A percentile compares a stretch with the other conserved stretches of the same genome.
Conservation (phyloP, 164 flowering plant species). For the Aristolochia fimbriata region DNA sequence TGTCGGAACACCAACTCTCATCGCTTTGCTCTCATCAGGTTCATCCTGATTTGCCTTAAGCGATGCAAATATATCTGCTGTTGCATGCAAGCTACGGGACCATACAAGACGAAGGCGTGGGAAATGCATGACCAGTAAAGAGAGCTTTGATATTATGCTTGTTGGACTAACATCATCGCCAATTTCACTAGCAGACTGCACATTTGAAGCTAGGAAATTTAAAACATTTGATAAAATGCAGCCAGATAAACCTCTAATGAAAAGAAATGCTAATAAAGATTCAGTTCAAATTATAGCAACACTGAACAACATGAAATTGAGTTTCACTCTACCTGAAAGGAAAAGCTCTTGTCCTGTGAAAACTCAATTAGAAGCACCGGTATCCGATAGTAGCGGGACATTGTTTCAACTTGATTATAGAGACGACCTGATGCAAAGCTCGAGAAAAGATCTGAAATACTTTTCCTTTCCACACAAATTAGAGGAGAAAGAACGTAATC, state of each 20-base stretch:
- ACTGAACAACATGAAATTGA: not conserved
- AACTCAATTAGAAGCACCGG: conserved; percentile 98
- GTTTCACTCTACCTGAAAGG: conserved; percentile 67
- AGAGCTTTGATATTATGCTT: conserved; percentile 83
- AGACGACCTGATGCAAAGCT: conserved; percentile 97
- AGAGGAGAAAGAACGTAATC: conserved; percentile 92
- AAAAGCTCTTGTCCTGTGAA: conserved; percentile 95
- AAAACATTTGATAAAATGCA: too few species aligned
- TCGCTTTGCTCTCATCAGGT: conserved; percentile 80
- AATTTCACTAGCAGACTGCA: conserved; percentile 93
- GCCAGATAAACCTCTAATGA: too few species aligned
- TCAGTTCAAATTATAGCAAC: not conserved
- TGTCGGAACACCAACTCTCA: conserved; percentile 87
- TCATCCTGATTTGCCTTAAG: conserved; percentile 97
- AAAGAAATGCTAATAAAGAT: too few species aligned
- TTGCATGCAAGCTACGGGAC: conserved; percentile 98
- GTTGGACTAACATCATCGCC: conserved; percentile 89
- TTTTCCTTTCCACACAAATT: conserved; percentile 94
- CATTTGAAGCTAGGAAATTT: not conserved
- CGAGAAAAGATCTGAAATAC: conserved; percentile 83
- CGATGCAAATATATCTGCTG: conserved; percentile 88
- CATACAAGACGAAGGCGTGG: conserved; percentile 91
- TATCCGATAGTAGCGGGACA: conserved; percentile 80
- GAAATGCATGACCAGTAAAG: conserved; percentile 83
- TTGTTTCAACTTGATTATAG: conserved; percentile 82